phyloP scores from a whole-genome alignment of 108 stramenopile genomes.

The Cylindrotheca fusiformis region DNA sequence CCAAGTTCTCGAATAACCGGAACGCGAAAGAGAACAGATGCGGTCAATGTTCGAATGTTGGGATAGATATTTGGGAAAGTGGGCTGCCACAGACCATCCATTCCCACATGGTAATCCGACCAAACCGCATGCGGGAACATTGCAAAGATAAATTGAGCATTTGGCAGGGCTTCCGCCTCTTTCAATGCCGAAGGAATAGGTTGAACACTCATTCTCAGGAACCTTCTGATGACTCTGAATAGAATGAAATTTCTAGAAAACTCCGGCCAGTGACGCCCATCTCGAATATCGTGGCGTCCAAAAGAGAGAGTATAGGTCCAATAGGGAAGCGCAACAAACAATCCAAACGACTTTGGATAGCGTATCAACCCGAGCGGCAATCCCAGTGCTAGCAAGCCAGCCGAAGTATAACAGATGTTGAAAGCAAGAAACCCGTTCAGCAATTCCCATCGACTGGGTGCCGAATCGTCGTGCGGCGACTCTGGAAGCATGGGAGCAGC shows the following conservation, averaged over 20 bases:
- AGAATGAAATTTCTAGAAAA: constrained; percentile 22
- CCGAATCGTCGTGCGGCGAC: no score
- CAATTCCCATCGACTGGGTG: no score
- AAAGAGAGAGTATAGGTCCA: constrained; percentile 14
- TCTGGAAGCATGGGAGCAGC: no score
- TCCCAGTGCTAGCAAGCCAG: no score
- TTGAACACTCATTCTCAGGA: constrained; percentile 9
- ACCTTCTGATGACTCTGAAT: constrained; percentile 13
- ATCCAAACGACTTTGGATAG: constrained; percentile 19
- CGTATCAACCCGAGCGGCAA: constrained; percentile 3
- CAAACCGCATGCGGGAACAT: constrained; percentile 27
- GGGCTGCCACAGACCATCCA: constrained; percentile 28
- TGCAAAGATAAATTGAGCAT: constrained; percentile 35
- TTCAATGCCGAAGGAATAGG: constrained; percentile 12
- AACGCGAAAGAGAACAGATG: constrained; percentile 49
- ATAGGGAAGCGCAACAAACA: constrained; percentile 29
- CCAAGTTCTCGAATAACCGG: constrained; percentile 58
- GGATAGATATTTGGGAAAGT: constrained; percentile 17
- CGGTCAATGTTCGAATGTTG: constrained; percentile 37
- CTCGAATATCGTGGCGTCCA: constrained; percentile 7
- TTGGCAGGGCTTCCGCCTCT: constrained; percentile 9
- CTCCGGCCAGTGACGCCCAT: constrained; percentile 12
- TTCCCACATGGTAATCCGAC: constrained; percentile 28
- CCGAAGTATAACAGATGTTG: no score
- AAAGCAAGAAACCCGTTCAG: no score